Evolutionary conservation across 2,329 filamentous ascomycete species (phyloP).

Genomic region (Cladosporium oxysporum): DNA sequence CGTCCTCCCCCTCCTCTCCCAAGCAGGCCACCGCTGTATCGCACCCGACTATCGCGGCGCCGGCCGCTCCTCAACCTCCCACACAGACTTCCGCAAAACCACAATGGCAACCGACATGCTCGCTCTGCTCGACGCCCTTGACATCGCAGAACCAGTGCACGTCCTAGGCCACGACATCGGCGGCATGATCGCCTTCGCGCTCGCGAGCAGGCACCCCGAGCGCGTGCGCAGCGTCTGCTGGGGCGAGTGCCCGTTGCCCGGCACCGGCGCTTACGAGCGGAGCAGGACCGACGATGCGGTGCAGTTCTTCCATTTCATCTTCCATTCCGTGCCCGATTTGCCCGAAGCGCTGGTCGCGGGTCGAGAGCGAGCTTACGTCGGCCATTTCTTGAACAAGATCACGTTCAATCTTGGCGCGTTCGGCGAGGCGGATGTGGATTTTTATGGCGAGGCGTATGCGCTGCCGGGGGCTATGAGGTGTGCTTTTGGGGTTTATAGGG

Average conservation of each 20-base stretch:
- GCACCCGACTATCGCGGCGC: conserved; percentile 46
- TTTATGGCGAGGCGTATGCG: conserved; percentile 42
- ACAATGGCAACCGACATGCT: conserved; percentile 44
- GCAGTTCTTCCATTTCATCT: conserved; percentile 44
- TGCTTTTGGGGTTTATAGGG: conserved; percentile 37
- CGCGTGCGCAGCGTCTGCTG: conserved; percentile 42
- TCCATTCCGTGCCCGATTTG: conserved; percentile 42
- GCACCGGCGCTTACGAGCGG: conserved; percentile 38
- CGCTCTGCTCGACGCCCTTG: conserved; percentile 34
- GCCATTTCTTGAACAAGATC: conserved; percentile 45
- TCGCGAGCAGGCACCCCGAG: conserved; percentile 40
- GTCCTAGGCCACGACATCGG: conserved; percentile 53
- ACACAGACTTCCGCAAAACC: conserved; percentile 43
- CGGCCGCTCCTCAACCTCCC: conserved; percentile 41
- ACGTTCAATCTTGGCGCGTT: conserved; percentile 40
- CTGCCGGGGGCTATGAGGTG: conserved; percentile 38
- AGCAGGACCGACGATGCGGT: conserved; percentile 22
- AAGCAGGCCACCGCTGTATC: conserved; percentile 44
- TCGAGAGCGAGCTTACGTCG: conserved; percentile 43
- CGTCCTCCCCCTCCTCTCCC: conserved; percentile 33
- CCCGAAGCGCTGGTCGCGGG: conserved; percentile 43
- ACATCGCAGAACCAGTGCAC: conserved; percentile 40
- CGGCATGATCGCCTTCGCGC: conserved; percentile 49
- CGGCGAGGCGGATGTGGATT: conserved; percentile 40
- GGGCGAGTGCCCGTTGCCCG: conserved; percentile 47